These are phyloP conservation scores for Termitomyces sp. DNA, from an alignment of 1,284 basidiomycete genomes.

Conservation along the genomic window DNA sequence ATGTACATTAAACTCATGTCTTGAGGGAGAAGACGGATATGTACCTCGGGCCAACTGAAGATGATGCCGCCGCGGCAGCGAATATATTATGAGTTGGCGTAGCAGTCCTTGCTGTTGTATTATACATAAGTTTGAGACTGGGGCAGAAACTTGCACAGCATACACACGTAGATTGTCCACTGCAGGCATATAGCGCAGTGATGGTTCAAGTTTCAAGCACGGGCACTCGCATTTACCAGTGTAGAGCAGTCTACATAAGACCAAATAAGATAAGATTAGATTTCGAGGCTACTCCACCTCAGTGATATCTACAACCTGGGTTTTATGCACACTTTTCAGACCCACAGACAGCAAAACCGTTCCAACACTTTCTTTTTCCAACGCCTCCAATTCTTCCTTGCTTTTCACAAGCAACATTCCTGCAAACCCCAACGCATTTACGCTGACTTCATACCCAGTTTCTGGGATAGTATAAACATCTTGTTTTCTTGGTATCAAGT, in stretches of 20 bases:
- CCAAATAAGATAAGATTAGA: conserved; percentile 13
- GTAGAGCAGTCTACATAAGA: not conserved
- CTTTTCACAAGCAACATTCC: conserved; percentile 83
- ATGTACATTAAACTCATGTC: not conserved
- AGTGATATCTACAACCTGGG: conserved; percentile 28
- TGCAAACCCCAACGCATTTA: conserved; percentile 85
- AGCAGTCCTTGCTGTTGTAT: not conserved
- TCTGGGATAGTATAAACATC: conserved; percentile 49
- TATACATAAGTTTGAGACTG: not conserved
- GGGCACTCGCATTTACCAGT: not conserved
- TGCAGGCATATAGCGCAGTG: conserved; percentile 7
- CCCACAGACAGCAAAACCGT: conserved; percentile 59
- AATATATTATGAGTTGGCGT: conserved; percentile 7
- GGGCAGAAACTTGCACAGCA: not conserved
- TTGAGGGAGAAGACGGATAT: not conserved
- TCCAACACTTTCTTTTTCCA: conserved; percentile 55
- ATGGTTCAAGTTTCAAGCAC: not conserved
- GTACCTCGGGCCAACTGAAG: conserved; percentile 12
- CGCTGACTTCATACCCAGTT: conserved; percentile 52
- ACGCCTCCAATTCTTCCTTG: conserved; percentile 62
- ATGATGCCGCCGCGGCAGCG: conserved; percentile 5
- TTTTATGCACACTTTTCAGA: conserved; percentile 47
- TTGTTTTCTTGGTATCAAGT: conserved; percentile 70
- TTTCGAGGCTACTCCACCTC: conserved; percentile 16
- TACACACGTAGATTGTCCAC: conserved; percentile 9